Percentiles rank a stretch among this genome's conserved stretches.
These are phyloP conservation scores for Gossypium bickii DNA, from an alignment of 345 rosid species.

Conservation along the genomic window DNA sequence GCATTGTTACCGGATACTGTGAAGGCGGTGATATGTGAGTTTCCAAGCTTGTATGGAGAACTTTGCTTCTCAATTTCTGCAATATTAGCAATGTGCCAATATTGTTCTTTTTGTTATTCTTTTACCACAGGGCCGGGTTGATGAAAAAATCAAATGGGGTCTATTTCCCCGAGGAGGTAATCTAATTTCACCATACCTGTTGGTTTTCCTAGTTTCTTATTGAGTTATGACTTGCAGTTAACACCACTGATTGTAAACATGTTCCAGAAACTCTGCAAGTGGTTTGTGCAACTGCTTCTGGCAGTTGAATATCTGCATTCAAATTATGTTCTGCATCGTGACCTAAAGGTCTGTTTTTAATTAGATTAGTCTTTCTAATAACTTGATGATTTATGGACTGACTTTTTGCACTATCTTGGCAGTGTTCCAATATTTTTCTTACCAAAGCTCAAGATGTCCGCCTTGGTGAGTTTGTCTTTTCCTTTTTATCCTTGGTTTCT, in stretches of 20 bases:
- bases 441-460: conserved; percentile 94
- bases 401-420: conserved; percentile 27
- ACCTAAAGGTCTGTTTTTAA: conserved; percentile 59
- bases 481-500: not conserved
- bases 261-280: conserved; percentile 88
- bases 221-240: conserved; percentile 11
- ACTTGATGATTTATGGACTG: conserved; percentile 26
- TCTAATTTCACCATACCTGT: not conserved
- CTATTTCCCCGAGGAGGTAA: conserved; percentile 89
- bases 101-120: conserved; percentile 10
- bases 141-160: conserved; percentile 93
- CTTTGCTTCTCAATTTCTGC: conserved; percentile 12
- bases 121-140: conserved; percentile 70
- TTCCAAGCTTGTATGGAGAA: conserved; percentile 5
- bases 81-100: conserved; percentile 7
- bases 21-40: conserved; percentile 99
- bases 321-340: conserved; percentile 91
- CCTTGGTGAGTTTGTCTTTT: conserved; percentile 54
- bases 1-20: conserved; percentile 97
- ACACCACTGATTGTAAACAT: conserved; percentile 3
- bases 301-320: conserved; percentile 97
- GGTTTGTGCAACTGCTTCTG: conserved; percentile 82
- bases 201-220: not conserved
- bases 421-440: conserved; percentile 98
- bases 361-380: conserved; percentile 15